These are phyloP conservation scores for Eimeria praecox DNA, from an alignment of 169 alveolate species.

Conservation along the genomic window DNA sequence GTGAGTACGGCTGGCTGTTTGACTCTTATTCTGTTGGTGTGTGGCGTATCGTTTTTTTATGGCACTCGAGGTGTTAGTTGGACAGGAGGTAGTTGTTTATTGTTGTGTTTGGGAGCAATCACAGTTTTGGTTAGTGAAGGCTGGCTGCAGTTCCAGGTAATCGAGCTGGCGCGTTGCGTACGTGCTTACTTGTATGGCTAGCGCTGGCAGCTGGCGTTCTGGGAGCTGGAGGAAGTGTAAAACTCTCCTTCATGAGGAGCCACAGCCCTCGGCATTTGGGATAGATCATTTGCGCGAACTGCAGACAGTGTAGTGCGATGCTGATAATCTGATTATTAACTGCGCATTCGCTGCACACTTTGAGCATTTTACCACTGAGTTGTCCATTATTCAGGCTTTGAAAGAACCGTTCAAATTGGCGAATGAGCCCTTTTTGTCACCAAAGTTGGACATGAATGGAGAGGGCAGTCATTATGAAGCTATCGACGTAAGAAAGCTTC, in stretches of 20 bases:
- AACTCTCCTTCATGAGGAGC: neutral
- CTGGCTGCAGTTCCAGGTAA: too few species aligned
- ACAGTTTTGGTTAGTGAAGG: too few species aligned
- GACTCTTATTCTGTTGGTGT: neutral
- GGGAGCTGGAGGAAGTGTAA: neutral
- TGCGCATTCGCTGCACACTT: neutral
- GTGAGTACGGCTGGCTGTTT: neutral
- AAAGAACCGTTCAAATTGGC: neutral
- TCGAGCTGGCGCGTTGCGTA: too few species aligned
- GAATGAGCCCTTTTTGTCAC: neutral
- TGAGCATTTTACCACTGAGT: neutral
- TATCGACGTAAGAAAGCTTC: neutral
- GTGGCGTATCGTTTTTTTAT: neutral
- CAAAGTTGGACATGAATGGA: neutral
- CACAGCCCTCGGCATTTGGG: neutral
- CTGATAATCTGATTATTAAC: neutral
- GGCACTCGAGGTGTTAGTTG: too few species aligned
- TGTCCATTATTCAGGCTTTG: neutral
- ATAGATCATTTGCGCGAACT: neutral
- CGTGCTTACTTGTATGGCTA: too few species aligned
- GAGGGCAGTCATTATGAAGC: neutral
- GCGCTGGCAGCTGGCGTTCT: too few species aligned
- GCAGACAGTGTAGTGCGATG: neutral
- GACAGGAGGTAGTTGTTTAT: too few species aligned
- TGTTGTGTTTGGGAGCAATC: too few species aligned